Base-by-base conservation (phyloP, 2,329 filamentous ascomycete species). In the Dothistroma septosporum region DNA sequence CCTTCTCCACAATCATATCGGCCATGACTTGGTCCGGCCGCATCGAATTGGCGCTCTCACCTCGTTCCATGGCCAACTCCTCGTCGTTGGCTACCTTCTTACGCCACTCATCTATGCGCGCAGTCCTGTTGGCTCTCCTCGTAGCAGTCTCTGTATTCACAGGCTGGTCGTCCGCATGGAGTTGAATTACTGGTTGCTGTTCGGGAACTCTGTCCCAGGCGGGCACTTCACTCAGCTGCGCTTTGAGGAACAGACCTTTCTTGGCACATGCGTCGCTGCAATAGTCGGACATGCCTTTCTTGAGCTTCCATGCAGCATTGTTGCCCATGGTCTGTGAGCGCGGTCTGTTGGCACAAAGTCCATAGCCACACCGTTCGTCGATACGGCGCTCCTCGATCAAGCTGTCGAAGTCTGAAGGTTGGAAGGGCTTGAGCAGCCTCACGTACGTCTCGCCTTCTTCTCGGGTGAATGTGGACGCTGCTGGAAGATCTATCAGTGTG, bases 371-470 rank as follows among this genome's bases (percentile, higher is more conserved):
- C 21, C 85, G 82, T 48, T 83, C 85, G 68, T 90, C 87, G 66
- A 91, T 88, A 74, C 96, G 95, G 70, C 94, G 89, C 79, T 99
- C 94, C 65, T 89, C 84, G 62, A 97, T 87, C 54, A 97, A 80
- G 65, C 90, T 89, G 72, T 96, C 91, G 78, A 95, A 96, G 78
- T 99, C 93, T 57, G 84, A 82, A 0, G 92, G 91, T 73, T 93
- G 90, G 76, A 97, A 97, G 48, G 85, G 81, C 10, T 82, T 78
- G 24, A 97, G 78, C 37, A 85, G 82, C 3, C 79, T 72, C 68
- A 87, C 86, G 76, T 97, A 92, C 57, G 78, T 77, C 44, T 76
- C 73, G 1, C 82, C 82, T 72, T 96, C 91, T 33, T 82, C 73
- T 0, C 82, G 70, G 49, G 82, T 80, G 49, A 77, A 74, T 32